Evolutionary conservation across 176 grass and related monocot species (phyloP), one percentile per base, ranked within the genome.

Genomic region (Oryza glumipatula): DNA sequence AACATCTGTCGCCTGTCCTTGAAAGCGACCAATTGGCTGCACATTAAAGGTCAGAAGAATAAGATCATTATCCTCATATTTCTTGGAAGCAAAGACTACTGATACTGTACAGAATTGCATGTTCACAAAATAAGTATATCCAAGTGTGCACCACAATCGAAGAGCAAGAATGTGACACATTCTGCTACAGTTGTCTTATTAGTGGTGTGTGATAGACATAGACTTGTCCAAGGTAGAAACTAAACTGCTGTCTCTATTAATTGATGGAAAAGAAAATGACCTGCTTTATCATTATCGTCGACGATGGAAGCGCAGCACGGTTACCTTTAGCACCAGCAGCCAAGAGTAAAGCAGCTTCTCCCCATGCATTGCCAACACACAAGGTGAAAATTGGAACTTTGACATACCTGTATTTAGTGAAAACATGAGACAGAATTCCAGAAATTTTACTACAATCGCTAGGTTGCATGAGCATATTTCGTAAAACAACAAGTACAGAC

Each of bases 261-360:
- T 38, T 79, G 3, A 90, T 79, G 84, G 30, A 70, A 76, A 52
- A 74, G 69, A 86, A 86, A 86, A 45, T 80, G 22, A 98, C 96
- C 96, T 98, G 93, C 74, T 90, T 98, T 69, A 98, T 95, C 96
- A 98, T 98, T 88, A 98, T 98, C 4, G 82, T 90, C 38, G 93
- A 88, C 79, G 96, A 98, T 90, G 96, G 96, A 88, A 98, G 91
- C 68, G 96, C 93, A 67, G 96, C 85, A 49, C 95, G 90, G 80
- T 95, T 95, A 67, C 91, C 93, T 92, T 78, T 90, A 67, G 87
- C 82, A 81, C 95, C 95, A 93, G 95, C 90, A 92, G 95, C 93
- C 74, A 98, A 95, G 44, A 98, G 89, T 70, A 98, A 85, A 72
- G 95, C 91, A 73, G 91, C 90, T 92, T 98, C 95, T 82, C 93